Evolutionary conservation across 2,329 filamentous ascomycete species (phyloP).

Genomic region (Hymenotorrendiella dingleyae): DNA sequence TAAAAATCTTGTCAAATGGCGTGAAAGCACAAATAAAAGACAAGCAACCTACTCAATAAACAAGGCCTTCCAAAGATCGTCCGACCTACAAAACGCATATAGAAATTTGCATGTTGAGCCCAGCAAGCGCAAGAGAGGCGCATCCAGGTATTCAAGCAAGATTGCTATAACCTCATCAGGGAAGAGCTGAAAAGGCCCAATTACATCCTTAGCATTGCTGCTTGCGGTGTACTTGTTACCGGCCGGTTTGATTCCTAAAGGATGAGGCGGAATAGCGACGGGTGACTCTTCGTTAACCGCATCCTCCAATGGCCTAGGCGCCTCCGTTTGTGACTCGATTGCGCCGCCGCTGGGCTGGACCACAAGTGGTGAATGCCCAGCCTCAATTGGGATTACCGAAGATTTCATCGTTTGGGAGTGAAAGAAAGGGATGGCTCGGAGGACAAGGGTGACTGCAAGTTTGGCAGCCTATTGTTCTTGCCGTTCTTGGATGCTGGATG

Average conservation of each 20-base stretch:
- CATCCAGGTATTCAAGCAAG: conserved; percentile 70
- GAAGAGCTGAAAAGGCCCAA: conserved; percentile 60
- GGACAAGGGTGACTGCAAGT: no score
- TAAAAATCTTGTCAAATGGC: no score
- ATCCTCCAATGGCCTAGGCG: conserved; percentile 10
- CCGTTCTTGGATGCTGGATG: no score
- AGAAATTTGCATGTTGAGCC: conserved; percentile 79
- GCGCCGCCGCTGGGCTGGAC: conserved; percentile 15
- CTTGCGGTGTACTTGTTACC: conserved; percentile 72
- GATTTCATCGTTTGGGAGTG: conserved; percentile 3
- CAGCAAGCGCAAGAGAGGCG: conserved; percentile 53
- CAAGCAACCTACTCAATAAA: conserved; percentile 71
- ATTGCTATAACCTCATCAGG: conserved; percentile 77
- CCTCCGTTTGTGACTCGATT: conserved; percentile 16
- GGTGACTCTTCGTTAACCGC: conserved; percentile 32
- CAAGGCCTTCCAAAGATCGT: conserved; percentile 84
- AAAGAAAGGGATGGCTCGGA: no score
- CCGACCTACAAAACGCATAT: conserved; percentile 75
- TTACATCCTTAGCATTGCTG: conserved; percentile 58
- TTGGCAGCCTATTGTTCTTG: no score
- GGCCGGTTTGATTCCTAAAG: conserved; percentile 75
- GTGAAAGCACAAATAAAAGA: background rate
- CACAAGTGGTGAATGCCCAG: conserved; percentile 8
- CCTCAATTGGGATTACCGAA: conserved; percentile 12
- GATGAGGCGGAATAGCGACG: conserved; percentile 67